Evolutionary conservation across 2,329 filamentous ascomycete species (phyloP).

Genomic region (Aureobasidium sp.): DNA sequence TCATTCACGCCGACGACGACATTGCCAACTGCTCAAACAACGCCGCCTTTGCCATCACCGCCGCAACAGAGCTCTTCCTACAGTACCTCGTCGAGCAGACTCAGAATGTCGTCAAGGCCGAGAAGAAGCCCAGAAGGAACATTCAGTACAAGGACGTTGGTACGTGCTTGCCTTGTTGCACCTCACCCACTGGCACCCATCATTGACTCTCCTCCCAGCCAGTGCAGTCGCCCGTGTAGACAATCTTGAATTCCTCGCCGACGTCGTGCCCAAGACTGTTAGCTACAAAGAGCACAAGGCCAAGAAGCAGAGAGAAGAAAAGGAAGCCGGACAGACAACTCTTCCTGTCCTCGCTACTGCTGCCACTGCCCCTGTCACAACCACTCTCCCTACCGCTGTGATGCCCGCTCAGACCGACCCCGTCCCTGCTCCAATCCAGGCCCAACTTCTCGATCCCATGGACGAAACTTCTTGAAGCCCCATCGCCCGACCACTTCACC

Average conservation of each 20-base stretch:
- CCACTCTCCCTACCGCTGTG: neutral
- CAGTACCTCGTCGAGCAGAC: conserved; percentile 81
- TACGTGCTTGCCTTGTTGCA: conserved; percentile 33
- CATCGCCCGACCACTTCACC: neutral
- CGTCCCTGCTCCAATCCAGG: neutral
- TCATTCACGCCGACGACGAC: conserved; percentile 81
- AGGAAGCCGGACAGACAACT: conserved; percentile 9
- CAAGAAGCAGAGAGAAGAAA: conserved; percentile 37
- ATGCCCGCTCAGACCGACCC: conserved; percentile 5
- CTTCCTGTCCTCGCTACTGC: neutral
- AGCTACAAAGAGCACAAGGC: conserved; percentile 75
- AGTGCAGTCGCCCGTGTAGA: conserved; percentile 81
- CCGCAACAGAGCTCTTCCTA: conserved; percentile 94
- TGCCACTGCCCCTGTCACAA: neutral
- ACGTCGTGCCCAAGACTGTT: conserved; percentile 81
- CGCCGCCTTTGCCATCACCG: conserved; percentile 85
- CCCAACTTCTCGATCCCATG: conserved; percentile 7
- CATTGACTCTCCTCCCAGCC: conserved; percentile 44
- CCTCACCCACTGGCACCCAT: too few relatives aligned
- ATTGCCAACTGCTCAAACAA: conserved; percentile 84
- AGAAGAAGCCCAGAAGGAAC: conserved; percentile 85
- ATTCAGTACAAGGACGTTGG: conserved; percentile 94
- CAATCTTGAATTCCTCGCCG: conserved; percentile 88
- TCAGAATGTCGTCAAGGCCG: conserved; percentile 81
- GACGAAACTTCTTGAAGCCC: conserved; percentile 5